Base-by-base conservation (phyloP, 768 basidiomycete genomes). In the Cubamyces lactineus region DNA sequence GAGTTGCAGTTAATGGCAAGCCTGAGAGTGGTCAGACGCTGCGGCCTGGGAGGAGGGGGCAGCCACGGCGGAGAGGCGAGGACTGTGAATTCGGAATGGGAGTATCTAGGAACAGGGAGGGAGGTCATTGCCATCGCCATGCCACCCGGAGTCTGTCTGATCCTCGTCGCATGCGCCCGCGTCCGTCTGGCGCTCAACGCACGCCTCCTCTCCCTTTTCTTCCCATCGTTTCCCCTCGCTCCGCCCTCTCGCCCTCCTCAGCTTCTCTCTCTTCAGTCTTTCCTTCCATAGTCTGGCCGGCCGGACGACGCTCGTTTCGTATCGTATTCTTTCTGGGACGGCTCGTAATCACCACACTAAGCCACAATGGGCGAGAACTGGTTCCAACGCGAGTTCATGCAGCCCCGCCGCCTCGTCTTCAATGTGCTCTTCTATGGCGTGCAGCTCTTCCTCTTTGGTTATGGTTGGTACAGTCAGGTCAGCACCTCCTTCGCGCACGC, bases 401-500 rank as follows among this genome's bases (percentile, higher is more conserved):
- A 69, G 38, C 81, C 81, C 2, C 78, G 85, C 69, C 83, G 89
- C 68, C 84, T 92, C 65, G 72, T 78, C 57, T 91, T 93, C 76
- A 91, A 91, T 66, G 70, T 89, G 67, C 67, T 92, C 47, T 96
- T 93, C 76, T 93, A 95, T 68, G 87, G 92, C 48, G 70, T 84
- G 0, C 95, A 97, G 62, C 57, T 92, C 52, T 77, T 73, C 64
- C 72, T 92, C 71, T 95, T 96, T 69, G 86, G 77, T 0, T 89
- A 92, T 73, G 95, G 95, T n/a, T 97, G 95, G 92, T 81, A 86
- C 72, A 85, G 84, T 72, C 91, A 94, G 83, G 92, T 86, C 24
- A 26, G 65, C 30, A 79, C 70, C 30, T 52, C 13, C 28, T 34
- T 12, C 53, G 51, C 48, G 24, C 16, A 12, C 24, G 7, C 19